Percentiles rank a stretch among this genome's conserved stretches.
These are phyloP conservation scores for Podospora pseudoanserina DNA, from an alignment of 495 filamentous ascomycete species.

Conservation along the genomic window DNA sequence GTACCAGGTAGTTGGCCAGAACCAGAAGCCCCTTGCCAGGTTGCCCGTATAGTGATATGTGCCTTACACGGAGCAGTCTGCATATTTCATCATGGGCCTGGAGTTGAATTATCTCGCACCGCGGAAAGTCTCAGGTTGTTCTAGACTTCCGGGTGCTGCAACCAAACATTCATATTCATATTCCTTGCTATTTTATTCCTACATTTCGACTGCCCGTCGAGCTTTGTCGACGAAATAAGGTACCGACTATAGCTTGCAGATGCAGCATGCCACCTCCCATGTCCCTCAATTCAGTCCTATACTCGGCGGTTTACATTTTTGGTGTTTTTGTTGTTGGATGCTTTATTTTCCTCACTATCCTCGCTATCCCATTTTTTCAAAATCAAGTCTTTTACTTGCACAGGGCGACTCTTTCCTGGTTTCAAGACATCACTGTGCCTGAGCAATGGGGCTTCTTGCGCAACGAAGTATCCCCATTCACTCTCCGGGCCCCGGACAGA, in stretches of 20 bases:
- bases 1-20: no score
- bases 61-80: no score
- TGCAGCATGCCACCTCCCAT: background rate
- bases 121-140: no score
- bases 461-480: conserved; percentile 68
- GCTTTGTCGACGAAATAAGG: no score
- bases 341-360: conserved; percentile 41
- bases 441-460: conserved; percentile 78
- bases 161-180: no score
- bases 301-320: conserved; percentile 19
- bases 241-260: background rate
- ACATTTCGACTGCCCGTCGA: no score
- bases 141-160: no score
- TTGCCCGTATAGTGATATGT: no score
- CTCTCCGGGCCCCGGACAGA: conserved; percentile 51
- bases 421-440: conserved; percentile 60
- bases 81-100: no score
- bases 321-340: conserved; percentile 33
- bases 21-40: no score
- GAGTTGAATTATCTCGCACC: background rate
- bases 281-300: background rate
- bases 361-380: conserved; percentile 53
- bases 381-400: conserved; percentile 56
- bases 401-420: conserved; percentile 62
- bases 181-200: no score